Percentiles rank a stretch among this genome's conserved stretches.
Conservation (phyloP, 148 eudicot species). For the Cornus kousa region DNA sequence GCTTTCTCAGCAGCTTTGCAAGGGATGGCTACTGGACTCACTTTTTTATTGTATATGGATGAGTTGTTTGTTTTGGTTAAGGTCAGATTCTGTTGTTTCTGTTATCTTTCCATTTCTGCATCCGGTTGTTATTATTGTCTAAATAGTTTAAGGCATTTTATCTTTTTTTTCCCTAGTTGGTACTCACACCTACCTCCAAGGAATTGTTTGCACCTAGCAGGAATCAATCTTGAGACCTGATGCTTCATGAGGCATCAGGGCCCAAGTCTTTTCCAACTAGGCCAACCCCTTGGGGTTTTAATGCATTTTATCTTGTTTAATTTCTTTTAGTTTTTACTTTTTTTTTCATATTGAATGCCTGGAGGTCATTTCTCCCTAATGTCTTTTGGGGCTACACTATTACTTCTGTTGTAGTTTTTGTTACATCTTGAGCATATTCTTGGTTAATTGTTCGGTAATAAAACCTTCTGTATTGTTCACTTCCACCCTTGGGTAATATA, state of each 20-base stretch:
- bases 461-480: not conserved
- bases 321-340: not conserved
- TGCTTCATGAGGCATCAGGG: no score
- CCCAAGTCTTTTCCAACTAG: no score
- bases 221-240: no score
- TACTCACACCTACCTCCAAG: no score
- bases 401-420: not conserved
- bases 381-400: not conserved
- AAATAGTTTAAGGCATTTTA: not conserved
- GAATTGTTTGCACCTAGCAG: no score
- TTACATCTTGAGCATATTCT: not conserved
- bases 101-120: not conserved
- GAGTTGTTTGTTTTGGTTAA: slow-evolving; percentile 57
- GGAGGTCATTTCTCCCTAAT: not conserved
- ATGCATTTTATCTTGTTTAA: not conserved
- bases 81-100: slow-evolving; percentile 40
- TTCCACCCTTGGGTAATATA: not conserved
- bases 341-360: not conserved
- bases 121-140: not conserved
- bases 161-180: not conserved
- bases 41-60: slow-evolving; percentile 58
- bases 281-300: no score
- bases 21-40: slow-evolving; percentile 45
- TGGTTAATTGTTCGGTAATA: not conserved
- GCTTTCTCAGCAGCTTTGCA: slow-evolving; percentile 52